Base-by-base conservation (phyloP, 83 land plant species). In the Picea abies region DNA sequence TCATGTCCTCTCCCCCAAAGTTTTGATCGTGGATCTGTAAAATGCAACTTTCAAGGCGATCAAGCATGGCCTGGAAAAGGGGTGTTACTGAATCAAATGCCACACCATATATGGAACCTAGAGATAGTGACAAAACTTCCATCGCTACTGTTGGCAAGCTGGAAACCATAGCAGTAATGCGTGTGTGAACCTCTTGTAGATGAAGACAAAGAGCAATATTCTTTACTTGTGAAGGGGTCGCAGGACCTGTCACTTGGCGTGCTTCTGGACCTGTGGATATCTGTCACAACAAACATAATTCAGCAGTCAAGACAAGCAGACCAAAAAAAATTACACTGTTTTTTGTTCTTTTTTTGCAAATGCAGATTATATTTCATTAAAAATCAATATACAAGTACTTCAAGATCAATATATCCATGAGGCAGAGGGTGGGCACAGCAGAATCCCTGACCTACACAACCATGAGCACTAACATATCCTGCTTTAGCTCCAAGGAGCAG, bases 31-130 rank as follows among this genome's bases (percentile, higher is more conserved):
- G 99, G 41, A 97, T 94, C 86, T 96, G 92, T 75, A 97, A 67
- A 80, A 94, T 94, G 88, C 94, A 92, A n/a, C 84, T 84, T 83
- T 97, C 99, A 25, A 97, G 90, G n/a, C 92, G 91, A 64, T 97
- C 97, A 60, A 91, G 85, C 99, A 97, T 97, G 2, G 96, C 92
- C 90, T 97, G 95, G 81, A 97, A 97, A 11, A 97, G 88, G n/a
- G 97, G 87, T 65, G 97, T 92, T 19, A 97, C 88, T 25, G 99
- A 88, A 81, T 96, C 99, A 81, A 91, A 88, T 7, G 99, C 98
- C 71, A 97, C 96, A 3, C 98, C 97, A 83, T 97, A 96, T n/a
- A 97, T 84, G n/a, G 92, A 79, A 84, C 98, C 97, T 19, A 97
- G 86, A 22, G 98, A 87, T n/a, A 94, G 90, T 44, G 99, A 95